These are phyloP conservation scores for Apiospora malaysiana DNA, from an alignment of 2,329 filamentous ascomycete species.

Conservation along the genomic window DNA sequence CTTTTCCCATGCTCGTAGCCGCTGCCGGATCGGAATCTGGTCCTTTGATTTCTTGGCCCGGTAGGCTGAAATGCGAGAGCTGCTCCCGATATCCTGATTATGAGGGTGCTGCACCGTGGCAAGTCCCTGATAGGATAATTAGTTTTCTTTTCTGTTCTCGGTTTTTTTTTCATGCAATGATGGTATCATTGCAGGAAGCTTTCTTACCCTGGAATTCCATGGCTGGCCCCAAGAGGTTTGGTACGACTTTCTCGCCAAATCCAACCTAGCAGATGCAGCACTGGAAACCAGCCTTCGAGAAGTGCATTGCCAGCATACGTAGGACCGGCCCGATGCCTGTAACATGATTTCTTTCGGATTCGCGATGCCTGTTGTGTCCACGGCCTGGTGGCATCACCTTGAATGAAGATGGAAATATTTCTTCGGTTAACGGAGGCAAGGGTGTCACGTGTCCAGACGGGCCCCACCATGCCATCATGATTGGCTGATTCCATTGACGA, in stretches of 20 bases:
- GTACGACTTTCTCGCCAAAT: neutral
- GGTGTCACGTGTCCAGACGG: neutral
- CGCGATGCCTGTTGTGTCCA: neutral
- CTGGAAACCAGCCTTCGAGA: slow-evolving; percentile 24
- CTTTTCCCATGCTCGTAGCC: slow-evolving; percentile 48
- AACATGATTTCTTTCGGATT: slow-evolving; percentile 32
- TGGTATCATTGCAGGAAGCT: neutral
- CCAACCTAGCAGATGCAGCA: neutral
- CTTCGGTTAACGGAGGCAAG: neutral
- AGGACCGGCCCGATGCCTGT: slow-evolving; percentile 35
- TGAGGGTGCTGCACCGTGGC: slow-evolving; percentile 36
- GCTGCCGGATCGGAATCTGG: slow-evolving; percentile 44
- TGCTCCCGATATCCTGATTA: slow-evolving; percentile 15
- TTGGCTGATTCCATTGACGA: neutral
- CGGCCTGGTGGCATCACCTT: neutral
- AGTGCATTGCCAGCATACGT: slow-evolving; percentile 41
- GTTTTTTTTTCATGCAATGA: neutral
- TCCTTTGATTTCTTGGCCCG: slow-evolving; percentile 13
- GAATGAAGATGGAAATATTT: neutral
- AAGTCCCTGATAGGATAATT: slow-evolving; percentile 30
- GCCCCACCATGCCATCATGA: neutral
- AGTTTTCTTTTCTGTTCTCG: neutral
- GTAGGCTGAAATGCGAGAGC: neutral
- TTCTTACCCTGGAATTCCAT: neutral
- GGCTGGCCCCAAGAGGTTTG: slow-evolving; percentile 9